Conservation (phyloP, 768 basidiomycete species). For the Termitomyces eurrhizus region DNA sequence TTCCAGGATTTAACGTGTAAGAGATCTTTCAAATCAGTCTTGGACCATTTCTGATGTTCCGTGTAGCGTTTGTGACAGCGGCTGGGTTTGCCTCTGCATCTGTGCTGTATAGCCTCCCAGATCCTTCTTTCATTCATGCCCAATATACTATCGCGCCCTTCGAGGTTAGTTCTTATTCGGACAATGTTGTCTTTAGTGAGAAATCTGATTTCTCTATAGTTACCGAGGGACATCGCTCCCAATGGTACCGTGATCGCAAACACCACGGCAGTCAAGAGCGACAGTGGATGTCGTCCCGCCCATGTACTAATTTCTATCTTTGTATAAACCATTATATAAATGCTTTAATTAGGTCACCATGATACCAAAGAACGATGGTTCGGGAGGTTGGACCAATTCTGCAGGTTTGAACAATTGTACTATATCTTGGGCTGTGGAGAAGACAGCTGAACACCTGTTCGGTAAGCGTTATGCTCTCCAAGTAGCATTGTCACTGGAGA, state of each 20-base stretch:
- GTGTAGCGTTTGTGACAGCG: constrained; percentile 46
- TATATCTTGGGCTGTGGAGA: constrained; percentile 36
- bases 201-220: constrained; percentile 19
- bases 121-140: constrained; percentile 42
- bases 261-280: constrained; percentile 43
- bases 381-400: constrained; percentile 40
- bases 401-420: constrained; percentile 36
- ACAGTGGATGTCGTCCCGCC: constrained; percentile 38
- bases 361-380: constrained; percentile 21
- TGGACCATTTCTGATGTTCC: neutral
- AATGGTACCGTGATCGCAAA: constrained; percentile 50
- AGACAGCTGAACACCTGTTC: constrained; percentile 36
- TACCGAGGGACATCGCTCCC: constrained; percentile 28
- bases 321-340: neutral
- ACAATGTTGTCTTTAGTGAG: neutral
- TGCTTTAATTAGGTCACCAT: constrained; percentile 30
- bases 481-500: neutral
- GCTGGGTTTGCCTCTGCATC: constrained; percentile 52
- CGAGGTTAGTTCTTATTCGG: constrained; percentile 26
- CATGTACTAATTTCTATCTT: constrained; percentile 21
- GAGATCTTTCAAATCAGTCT: constrained; percentile 12
- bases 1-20: constrained; percentile 46
- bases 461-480: constrained; percentile 24
- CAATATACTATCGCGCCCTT: constrained; percentile 46
- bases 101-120: constrained; percentile 40